Conservation (phyloP, 2,329 filamentous ascomycete genomes). For the Aplosporella prunicola region DNA sequence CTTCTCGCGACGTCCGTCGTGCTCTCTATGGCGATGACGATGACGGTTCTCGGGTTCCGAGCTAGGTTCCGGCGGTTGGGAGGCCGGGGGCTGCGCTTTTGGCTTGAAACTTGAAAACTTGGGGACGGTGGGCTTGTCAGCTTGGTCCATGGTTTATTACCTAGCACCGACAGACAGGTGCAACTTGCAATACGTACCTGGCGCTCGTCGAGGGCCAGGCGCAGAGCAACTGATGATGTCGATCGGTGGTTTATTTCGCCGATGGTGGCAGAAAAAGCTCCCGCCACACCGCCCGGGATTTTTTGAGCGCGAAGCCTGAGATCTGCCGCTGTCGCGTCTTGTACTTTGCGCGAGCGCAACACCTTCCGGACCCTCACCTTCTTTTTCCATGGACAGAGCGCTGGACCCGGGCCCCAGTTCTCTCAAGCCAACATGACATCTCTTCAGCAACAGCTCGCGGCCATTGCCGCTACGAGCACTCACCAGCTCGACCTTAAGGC, state of each 20-base stretch:
- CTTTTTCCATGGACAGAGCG: conserved; percentile 20
- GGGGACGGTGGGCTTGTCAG: conserved; percentile 39
- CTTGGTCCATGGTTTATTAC: conserved; percentile 12
- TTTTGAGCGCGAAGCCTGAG: conserved; percentile 1
- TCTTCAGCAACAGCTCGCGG: conserved; percentile 86
- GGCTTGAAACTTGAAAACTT: conserved; percentile 69
- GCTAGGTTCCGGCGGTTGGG: conserved; percentile 8
- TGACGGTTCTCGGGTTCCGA: background rate
- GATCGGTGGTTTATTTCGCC: conserved; percentile 4
- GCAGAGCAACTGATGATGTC: conserved; percentile 1
- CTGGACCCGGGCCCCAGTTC: background rate
- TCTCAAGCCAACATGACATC: conserved; percentile 55
- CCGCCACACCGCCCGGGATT: too few species aligned
- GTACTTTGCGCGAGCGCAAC: conserved; percentile 1
- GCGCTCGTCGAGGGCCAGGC: background rate
- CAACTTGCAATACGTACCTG: conserved; percentile 5
- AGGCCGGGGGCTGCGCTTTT: conserved; percentile 22
- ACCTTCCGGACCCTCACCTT: conserved; percentile 5
- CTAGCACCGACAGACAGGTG: background rate
- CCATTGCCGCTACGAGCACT: conserved; percentile 82
- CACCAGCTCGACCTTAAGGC: conserved; percentile 87
- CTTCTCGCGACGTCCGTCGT: background rate
- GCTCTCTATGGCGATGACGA: background rate
- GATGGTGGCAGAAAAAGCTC: conserved; percentile 8
- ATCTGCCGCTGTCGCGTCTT: conserved; percentile 3